Evolutionary conservation across 805 yeast genomes (phyloP), one percentile per base, ranked within the genome.

Genomic region (Candida hispaniensis): DNA sequence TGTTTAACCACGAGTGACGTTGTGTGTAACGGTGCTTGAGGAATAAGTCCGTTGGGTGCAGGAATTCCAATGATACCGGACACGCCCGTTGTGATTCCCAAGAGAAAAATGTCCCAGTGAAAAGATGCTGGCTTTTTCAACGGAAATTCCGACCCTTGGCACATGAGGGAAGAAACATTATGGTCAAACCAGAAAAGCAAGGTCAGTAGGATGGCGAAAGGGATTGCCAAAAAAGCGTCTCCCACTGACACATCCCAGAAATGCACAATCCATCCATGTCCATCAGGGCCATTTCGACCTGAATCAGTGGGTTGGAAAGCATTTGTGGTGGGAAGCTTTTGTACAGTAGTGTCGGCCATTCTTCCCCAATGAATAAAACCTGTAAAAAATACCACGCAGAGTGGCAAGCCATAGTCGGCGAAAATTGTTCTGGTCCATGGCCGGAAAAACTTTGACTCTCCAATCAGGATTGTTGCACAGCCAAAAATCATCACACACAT

Each of bases 11-110:
- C 68, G 18, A 88, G 57, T 0, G 94, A 72, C 25, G 68, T 70
- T 0, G 97, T 85, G 48, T 88, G 98, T 20, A 91, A 52, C 2
- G 97, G 97, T 0, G 98, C 97, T 55, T 88, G 98, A 1, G 98
- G 98, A 26, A 88, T 88, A 18, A 88, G 63, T 0, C 98, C 98
- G 56, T 91, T 91, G 0, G 97, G 97, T 2, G 96, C 85, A 0
- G 97, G 98, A 2, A 91, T 66, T 0, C 97, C 98, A 7, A 88
- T 50, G 1, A 88, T 56, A 0, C 97, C 97, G 3, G 94, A 66
- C 1, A 88, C 55, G 0, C 94, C 93, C 0, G 97, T 91, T 4
- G 86, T 78, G 6, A 82, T 51, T 0, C 97, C 97, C 20, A 88
- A 61, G 14, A 91, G 58, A 24, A 79, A 67, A 49, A 86, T 79